Conservation (phyloP, 805 yeast species). For the Komagataella kurtzmanii region DNA sequence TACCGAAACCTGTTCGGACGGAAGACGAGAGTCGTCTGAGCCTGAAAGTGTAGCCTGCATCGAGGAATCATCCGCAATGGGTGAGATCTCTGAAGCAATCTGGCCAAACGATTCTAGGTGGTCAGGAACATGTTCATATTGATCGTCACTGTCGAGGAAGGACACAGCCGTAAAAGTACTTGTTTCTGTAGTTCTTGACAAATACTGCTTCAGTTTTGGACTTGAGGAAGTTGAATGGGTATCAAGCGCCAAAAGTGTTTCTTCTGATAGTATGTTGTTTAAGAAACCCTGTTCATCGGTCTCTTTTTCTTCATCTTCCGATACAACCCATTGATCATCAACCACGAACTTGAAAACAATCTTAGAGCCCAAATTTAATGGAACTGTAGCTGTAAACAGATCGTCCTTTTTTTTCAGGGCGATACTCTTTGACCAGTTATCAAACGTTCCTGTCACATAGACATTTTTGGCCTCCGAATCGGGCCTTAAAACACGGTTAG, state of each 20-base stretch:
- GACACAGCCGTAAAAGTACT: not conserved
- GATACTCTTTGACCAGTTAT: slow-evolving; percentile 38
- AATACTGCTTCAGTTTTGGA: not conserved
- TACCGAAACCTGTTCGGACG: not conserved
- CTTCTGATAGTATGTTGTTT: slow-evolving; percentile 30
- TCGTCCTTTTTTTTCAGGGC: slow-evolving; percentile 26
- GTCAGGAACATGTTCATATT: not conserved
- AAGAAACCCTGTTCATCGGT: slow-evolving; percentile 30
- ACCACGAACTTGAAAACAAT: slow-evolving; percentile 27
- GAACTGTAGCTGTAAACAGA: slow-evolving; percentile 29
- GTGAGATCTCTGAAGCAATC: not conserved
- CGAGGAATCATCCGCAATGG: not conserved
- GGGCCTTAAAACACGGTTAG: not conserved
- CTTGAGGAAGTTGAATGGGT: not conserved
- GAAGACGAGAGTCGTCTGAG: not conserved
- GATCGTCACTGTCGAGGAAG: not conserved
- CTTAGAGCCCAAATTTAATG: slow-evolving; percentile 8
- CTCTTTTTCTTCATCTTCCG: slow-evolving; percentile 22
- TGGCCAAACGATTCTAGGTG: not conserved
- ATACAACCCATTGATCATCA: slow-evolving; percentile 40
- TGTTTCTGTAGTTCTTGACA: not conserved
- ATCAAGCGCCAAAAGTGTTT: not conserved
- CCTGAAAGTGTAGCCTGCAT: not conserved
- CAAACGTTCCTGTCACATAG: slow-evolving; percentile 47
- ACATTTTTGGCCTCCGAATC: slow-evolving; percentile 15